Percentiles rank a stretch among this genome's conserved stretches.
Conservation (phyloP, 2,329 filamentous ascomycete species). For the Cladosporium sp. region DNA sequence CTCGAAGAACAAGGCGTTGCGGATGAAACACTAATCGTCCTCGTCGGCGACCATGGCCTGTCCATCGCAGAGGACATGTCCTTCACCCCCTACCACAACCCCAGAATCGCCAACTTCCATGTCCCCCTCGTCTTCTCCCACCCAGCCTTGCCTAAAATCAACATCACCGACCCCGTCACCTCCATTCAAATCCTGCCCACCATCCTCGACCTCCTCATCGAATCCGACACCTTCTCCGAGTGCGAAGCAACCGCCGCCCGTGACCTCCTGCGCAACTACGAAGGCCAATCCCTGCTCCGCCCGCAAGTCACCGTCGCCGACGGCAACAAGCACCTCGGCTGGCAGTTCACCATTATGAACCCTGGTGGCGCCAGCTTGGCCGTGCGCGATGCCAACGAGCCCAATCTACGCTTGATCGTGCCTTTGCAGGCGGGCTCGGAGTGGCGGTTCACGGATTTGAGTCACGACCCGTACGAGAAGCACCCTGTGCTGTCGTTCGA, state of each 20-base stretch:
- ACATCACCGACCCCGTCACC: constrained; percentile 38
- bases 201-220: constrained; percentile 42
- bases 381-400: constrained; percentile 7
- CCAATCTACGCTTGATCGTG: constrained; percentile 6
- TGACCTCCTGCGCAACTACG: constrained; percentile 42
- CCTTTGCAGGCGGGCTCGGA: constrained; percentile 4
- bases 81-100: constrained; percentile 40
- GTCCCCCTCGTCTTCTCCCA: constrained; percentile 45
- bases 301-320: constrained; percentile 7
- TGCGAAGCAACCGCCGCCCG: constrained; percentile 32
- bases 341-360: constrained; percentile 13
- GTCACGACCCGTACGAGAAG: constrained; percentile 1
- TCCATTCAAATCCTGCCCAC: constrained; percentile 44
- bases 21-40: constrained; percentile 43
- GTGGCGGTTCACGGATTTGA: constrained; percentile 11
- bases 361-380: constrained; percentile 16
- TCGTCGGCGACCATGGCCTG: constrained; percentile 41
- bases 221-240: constrained; percentile 37
- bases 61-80: constrained; percentile 40
- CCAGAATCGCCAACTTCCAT: constrained; percentile 42
- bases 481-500: constrained; percentile 6
- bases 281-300: constrained; percentile 46
- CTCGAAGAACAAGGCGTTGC: constrained; percentile 42
- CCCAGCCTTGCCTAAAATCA: constrained; percentile 39
- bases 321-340: constrained; percentile 13